phyloP scores from a whole-genome alignment of 169 alveolate species.

The Plasmodium reichenowi region DNA sequence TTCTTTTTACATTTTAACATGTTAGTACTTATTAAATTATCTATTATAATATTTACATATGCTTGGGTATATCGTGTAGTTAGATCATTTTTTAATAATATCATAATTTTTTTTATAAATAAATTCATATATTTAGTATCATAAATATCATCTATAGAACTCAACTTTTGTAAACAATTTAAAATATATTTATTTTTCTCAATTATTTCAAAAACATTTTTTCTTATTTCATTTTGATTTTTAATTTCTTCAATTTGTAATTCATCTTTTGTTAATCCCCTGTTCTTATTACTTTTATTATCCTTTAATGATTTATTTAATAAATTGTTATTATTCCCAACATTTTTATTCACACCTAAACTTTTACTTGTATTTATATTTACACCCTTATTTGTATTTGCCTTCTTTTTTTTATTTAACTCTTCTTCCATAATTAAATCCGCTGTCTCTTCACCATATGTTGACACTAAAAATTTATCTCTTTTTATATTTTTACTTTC shows the following conservation, averaged over 20 bases:
- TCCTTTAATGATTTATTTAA: conserved; percentile 10
- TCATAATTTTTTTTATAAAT: conserved; percentile 66
- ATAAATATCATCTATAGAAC: conserved; percentile 46
- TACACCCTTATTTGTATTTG: neutral
- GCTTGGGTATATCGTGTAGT: conserved; percentile 62
- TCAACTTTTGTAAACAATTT: conserved; percentile 49
- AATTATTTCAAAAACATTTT: conserved; percentile 27
- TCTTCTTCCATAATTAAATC: conserved; percentile 71
- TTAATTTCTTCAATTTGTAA: conserved; percentile 68
- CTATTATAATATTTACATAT: conserved; percentile 42
- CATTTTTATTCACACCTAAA: too few species aligned
- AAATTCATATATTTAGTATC: conserved; percentile 56
- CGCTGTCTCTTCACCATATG: conserved; percentile 75
- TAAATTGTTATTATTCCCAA: too few species aligned
- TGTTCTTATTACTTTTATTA: conserved; percentile 33
- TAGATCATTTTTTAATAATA: conserved; percentile 67
- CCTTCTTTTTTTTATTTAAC: conserved; percentile 29
- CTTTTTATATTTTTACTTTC: conserved; percentile 71
- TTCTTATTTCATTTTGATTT: conserved; percentile 60
- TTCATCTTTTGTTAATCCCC: conserved; percentile 68
- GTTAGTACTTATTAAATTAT: conserved; percentile 46
- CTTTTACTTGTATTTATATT: neutral
- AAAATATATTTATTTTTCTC: conserved; percentile 65
- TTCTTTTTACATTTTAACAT: conserved; percentile 51
- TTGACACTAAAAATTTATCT: conserved; percentile 39